Evolutionary conservation across 306 rosid genomes (phyloP), one percentile per base, ranked within the genome.

Genomic region (Trifolium pratense): DNA sequence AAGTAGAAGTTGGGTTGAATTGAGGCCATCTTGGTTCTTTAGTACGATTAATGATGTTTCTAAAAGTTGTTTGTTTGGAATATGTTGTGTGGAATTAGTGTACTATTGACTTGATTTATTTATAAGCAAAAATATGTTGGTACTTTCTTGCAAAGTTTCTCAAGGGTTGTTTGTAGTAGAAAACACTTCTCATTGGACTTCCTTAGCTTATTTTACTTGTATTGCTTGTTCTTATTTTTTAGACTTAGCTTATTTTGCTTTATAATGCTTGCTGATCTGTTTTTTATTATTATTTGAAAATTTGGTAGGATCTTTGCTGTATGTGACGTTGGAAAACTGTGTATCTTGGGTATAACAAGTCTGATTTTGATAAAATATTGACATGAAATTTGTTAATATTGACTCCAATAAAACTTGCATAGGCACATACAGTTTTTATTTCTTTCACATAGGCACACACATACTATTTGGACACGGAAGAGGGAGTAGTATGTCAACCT

Each of bases 61-160:
- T n/a, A 34, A 40, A 2, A 4, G 32, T 21, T 72, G 45, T 62
- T 58, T 9, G 46, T 10, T 86, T 81, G 80, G 51, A 68, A 14
- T 45, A 63, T 43, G 43, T 1, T 77, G 70, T 52, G 59, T 40
- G 43, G n/a, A n/a, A n/a, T n/a, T n/a, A 52, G 77, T 59, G 73
- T 11, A 80, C 64, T 84, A 81, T 56, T 56, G 62, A 56, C 81
- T 86, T 81, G 80, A 31, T 81, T 74, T 67, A 74, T 80, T 74
- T 67, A 74, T 80, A 75, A 16, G 78, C 43, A 75, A 12, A 55
- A 29, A 13, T 55, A 67, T 57, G 37, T 51, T 48, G 39, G 73
- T 76, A 62, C 90, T 77, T 85, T 65, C 88, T 78, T 87, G 68
- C 87, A 17, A 91, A 87, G 97, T 79, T 79, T 85, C 61, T 81